Conservation (phyloP, 2,329 filamentous ascomycete species). For the Lasiodiplodia sp. region DNA sequence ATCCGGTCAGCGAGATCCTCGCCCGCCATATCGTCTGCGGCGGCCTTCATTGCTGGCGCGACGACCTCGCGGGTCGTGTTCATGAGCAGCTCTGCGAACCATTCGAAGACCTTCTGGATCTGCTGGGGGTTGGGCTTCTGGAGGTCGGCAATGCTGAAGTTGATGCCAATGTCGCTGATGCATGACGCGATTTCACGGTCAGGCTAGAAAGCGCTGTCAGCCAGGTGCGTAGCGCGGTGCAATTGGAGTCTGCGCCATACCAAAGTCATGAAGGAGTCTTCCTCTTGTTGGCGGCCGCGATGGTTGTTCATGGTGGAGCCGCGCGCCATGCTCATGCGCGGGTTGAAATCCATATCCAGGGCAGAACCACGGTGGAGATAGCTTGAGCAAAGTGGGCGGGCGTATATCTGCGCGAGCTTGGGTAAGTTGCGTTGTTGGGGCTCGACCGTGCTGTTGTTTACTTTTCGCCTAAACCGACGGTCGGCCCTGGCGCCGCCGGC, state of each 20-base stretch:
- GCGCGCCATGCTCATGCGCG: constrained; percentile 59
- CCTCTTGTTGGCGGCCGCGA: constrained; percentile 51
- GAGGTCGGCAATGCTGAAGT: constrained; percentile 84
- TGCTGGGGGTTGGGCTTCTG: constrained; percentile 93
- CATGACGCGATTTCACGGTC: constrained; percentile 90
- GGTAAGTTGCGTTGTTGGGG: constrained; percentile 8
- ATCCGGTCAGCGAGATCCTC: constrained; percentile 76
- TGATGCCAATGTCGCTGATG: constrained; percentile 95
- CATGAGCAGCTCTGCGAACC: constrained; percentile 92
- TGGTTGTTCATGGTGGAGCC: constrained; percentile 49
- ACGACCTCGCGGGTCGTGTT: constrained; percentile 93
- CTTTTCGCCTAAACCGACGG: constrained; percentile 13
- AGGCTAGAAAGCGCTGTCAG: constrained; percentile 53
- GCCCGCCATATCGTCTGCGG: constrained; percentile 84
- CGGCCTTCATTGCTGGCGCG: constrained; percentile 92
- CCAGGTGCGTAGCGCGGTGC: background rate
- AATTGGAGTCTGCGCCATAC: constrained; percentile 40
- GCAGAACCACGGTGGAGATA: constrained; percentile 23
- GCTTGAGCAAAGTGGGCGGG: background rate
- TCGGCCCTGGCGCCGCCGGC: background rate
- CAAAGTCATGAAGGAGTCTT: constrained; percentile 60
- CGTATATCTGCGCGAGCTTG: constrained; percentile 28
- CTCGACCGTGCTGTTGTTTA: constrained; percentile 19
- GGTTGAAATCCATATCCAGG: constrained; percentile 56
- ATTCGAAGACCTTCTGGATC: constrained; percentile 97